Base-by-base conservation (phyloP, 2,329 filamentous ascomycete species). In the Diaporthe humulicola region DNA sequence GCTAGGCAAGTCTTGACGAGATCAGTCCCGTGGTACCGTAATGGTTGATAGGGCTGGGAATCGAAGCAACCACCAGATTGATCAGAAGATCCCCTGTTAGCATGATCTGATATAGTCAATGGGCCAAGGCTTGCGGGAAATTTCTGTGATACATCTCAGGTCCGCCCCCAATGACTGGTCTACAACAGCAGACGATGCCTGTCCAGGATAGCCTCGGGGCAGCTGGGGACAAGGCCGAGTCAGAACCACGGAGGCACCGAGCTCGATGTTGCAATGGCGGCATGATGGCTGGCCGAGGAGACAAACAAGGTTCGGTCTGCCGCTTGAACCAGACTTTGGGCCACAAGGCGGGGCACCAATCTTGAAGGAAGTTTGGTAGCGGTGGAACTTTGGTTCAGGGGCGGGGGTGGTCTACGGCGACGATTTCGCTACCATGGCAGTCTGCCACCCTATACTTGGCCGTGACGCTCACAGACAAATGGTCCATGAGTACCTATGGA, bases 341-440 rank as follows among this genome's bases (percentile, higher is more conserved):
- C 30, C 14, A 38, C 45, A 52, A 52, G 64, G 64, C 64, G 64
- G 61, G 64, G 64, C 45, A n/a, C 64, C 64, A 67, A 67, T 67
- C 1, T 52, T 28, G 45, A 38, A 38, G 30, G 30, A 67, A 67
- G 42, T 67, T 45, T 52, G 64, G 64, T 67, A 33, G 64, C 22
- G 45, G 45, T 67, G 64, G 64, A 67, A 67, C 64, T 67, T 52
- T 52, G 64, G 64, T 52, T 52, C 64, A 67, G 45, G 64, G 64
- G 60, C 60, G 60, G 60, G 60, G 60, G 14, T 36, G 42, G 4
- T 28, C 30, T 33, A 38, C 22, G 28, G 50, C 30, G 64, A 67
- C 45, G 64, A 67, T 67, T 52, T 67, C 64, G 64, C 45, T 67
- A 67, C 64, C 64, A 38, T 67, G 64, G 45, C 33, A 52, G 45